Evolutionary conservation across 2,329 filamentous ascomycete species (phyloP), one percentile per base, ranked within the genome.

Genomic region (Monilinia fructicola): DNA sequence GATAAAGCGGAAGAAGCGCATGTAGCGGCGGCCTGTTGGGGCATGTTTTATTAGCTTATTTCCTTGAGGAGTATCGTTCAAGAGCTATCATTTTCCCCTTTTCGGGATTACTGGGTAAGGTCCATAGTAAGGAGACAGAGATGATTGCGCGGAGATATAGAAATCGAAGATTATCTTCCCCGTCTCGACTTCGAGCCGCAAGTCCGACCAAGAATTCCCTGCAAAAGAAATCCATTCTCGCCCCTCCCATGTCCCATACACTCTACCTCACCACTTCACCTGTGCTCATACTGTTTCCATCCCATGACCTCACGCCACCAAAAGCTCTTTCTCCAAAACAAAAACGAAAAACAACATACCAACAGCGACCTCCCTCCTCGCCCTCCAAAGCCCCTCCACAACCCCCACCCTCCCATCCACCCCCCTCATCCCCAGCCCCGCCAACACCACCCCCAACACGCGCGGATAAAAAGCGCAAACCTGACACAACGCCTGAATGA

Each of bases 1-100:
- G 63, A 90, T 77, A 74, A 89, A 91, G 72, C 87, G 87, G 75
- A 91, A 89, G 67, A 90, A 79, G 16, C 90, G 86, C 74, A 92
- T 83, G 77, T 85, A 87, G 28, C 89, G 84, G 48, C 90, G 82
- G 40, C 78, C 82, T 83, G 42, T 55, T 35, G 14, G 7, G 12
- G 4, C 9, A 6, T 38, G 14, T 18, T 50, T 26, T 14, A 0
- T 60, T 7, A 21, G 31, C 2, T 23, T 18, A 18, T 4, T 38
- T 16, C 6, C 9, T 18, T 1, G 9, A 48, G 21, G 21, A 21
- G 21, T 3, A 1, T 10, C 18, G 7, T 48, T n/a, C 4, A 16
- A 16, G 42, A 48, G 7, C 4, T 46, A n/a, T 46, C 44, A 16
- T 48, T 48, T 48, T n/a, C n/a, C n/a, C 9, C 21, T 48, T n/a